These are phyloP conservation scores for Mortierella sp. DNA, from an alignment of 371 early-diverging fungal genomes.

Conservation along the genomic window DNA sequence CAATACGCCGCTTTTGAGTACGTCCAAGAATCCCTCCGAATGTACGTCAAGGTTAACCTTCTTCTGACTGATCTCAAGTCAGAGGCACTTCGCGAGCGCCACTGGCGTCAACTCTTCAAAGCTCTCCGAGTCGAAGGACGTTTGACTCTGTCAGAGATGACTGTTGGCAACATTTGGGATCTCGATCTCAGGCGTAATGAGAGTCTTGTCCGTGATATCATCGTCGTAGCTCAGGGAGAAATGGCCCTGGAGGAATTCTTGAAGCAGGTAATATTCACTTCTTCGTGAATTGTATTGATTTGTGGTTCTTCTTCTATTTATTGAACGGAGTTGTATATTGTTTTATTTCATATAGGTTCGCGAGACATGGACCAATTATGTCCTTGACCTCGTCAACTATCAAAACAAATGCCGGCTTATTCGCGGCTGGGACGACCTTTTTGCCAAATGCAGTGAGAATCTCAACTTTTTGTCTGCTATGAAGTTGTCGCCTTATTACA, in stretches of 20 bases:
- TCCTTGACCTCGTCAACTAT: constrained; percentile 95
- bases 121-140: constrained; percentile 80
- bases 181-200: constrained; percentile 93
- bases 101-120: constrained; percentile 96
- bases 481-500: constrained; percentile 97
- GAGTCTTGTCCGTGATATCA: constrained; percentile 84
- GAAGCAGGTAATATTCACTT: constrained; percentile 67
- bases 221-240: constrained; percentile 97
- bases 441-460: constrained; percentile 96
- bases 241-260: constrained; percentile 99
- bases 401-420: constrained; percentile 97
- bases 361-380: constrained; percentile 94
- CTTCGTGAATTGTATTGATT: background rate
- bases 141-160: constrained; percentile 84
- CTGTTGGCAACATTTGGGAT: constrained; percentile 96
- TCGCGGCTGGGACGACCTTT: constrained; percentile 97
- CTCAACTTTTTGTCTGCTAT: constrained; percentile 95
- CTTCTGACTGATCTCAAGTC: constrained; percentile 93
- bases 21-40: constrained; percentile 87
- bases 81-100: constrained; percentile 96
- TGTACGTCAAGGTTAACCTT: constrained; percentile 84
- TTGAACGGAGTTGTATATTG: background rate
- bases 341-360: constrained; percentile 60
- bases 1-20: constrained; percentile 98
- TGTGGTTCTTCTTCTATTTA: background rate